Conservation (phyloP, 331 rosid genomes). For the Telfairia occidentalis region DNA sequence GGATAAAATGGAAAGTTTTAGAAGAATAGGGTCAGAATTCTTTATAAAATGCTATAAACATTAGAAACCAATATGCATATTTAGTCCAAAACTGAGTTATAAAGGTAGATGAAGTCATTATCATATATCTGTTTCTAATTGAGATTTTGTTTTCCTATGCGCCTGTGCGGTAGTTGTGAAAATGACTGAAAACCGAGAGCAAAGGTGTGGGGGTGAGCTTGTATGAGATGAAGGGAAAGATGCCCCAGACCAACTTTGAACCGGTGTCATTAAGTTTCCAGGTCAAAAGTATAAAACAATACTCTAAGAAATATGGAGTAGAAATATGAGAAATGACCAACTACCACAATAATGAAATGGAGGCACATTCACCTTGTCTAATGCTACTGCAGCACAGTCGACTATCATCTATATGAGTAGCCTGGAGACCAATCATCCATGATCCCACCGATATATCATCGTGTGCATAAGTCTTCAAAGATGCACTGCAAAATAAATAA, state of each 20-base stretch:
- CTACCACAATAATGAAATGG: background rate
- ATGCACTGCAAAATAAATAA: conserved; percentile 79
- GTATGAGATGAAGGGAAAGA: background rate
- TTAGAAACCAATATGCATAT: background rate
- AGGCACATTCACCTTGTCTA: conserved; percentile 56
- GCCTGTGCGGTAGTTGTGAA: background rate
- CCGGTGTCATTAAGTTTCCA: background rate
- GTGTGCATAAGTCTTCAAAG: conserved; percentile 76
- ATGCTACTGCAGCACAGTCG: conserved; percentile 86
- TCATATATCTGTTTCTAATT: background rate
- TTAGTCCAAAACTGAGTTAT: background rate
- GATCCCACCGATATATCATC: conserved; percentile 93
- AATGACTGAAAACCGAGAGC: background rate
- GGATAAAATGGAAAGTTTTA: background rate
- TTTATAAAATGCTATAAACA: background rate
- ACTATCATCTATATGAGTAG: conserved; percentile 82
- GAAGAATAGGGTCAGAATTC: background rate
- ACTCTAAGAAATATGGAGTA: background rate
- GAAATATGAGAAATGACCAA: background rate
- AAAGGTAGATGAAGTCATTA: background rate
- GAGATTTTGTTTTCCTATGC: background rate
- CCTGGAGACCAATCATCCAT: conserved; percentile 96
- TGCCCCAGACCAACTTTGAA: background rate
- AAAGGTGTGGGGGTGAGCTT: background rate
- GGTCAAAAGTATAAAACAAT: background rate